Evolutionary conservation across 2,329 filamentous ascomycete species (phyloP), one percentile per base, ranked within the genome.

Genomic region (Colletotrichum liriopes): DNA sequence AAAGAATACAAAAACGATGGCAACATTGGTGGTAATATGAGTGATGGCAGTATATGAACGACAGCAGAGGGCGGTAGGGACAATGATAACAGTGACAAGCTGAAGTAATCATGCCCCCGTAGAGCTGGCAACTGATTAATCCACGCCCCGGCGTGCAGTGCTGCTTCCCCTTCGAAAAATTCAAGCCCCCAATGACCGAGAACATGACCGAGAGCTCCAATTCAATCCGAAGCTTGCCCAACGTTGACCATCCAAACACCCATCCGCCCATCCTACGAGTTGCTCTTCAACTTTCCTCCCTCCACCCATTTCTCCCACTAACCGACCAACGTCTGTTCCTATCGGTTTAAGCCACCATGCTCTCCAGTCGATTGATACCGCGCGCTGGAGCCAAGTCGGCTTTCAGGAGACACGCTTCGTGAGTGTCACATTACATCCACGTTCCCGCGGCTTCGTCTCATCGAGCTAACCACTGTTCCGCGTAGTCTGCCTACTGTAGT

Each of bases 341-440:
- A 68, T 71, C 73, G 73, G 76, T 68, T 75, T 74, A 75, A 41
- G 43, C 18, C 81, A 88, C 77, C 73, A 92, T 92, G 90, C 83
- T 92, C 80, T 84, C 88, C 75, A 88, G 85, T 80, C 88, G 89
- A 81, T 86, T 90, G 86, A 86, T 91, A 87, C 85, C 88, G 76
- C 86, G 89, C 81, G 84, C 86, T 77, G 84, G 86, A 79, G 86
- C 85, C 79, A 88, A 88, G 79, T 89, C 89, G 79, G 87, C 86
- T 73, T 87, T 90, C 81, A 86, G 84, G 77, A 84, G 83, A 45
- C 55, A 72, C 77, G 86, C 87, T 74, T 85, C 84, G 89, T 90
- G 84, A 81, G 86, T 83, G 52, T 39, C 73, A 8, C 23, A 20
- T 23, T 5, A 8, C 23, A 20, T 23, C 11, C 73, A 72, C 79